These are phyloP conservation scores for Neonectria hederae DNA, from an alignment of 2,329 filamentous ascomycete genomes.

Conservation along the genomic window DNA sequence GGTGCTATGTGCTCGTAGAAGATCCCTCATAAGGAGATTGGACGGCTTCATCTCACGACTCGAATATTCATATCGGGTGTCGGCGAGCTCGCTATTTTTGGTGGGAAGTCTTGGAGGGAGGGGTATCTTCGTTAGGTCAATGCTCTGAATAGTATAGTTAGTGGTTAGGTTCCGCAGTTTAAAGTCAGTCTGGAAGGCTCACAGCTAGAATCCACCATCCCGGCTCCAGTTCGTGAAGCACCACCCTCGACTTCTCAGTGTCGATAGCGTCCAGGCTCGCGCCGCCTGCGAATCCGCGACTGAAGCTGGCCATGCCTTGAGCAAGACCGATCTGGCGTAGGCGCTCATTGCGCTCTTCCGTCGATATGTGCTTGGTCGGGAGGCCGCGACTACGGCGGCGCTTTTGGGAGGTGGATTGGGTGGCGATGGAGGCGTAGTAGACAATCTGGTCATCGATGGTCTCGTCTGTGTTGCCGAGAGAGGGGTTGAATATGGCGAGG, in stretches of 20 bases:
- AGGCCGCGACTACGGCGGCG: slow-evolving; percentile 54
- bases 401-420: slow-evolving; percentile 52
- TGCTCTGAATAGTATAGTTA: slow-evolving; percentile 47
- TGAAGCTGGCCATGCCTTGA: slow-evolving; percentile 96
- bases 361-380: slow-evolving; percentile 56
- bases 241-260: slow-evolving; percentile 86
- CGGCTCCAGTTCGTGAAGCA: slow-evolving; percentile 86
- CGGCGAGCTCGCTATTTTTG: slow-evolving; percentile 51
- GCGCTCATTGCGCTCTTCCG: slow-evolving; percentile 82
- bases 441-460: slow-evolving; percentile 83
- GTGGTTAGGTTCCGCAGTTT: not conserved
- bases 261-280: slow-evolving; percentile 85
- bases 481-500: slow-evolving; percentile 94
- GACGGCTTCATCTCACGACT: slow-evolving; percentile 89
- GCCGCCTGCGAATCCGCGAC: slow-evolving; percentile 83
- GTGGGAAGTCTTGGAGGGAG: slow-evolving; percentile 65
- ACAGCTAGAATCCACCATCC: slow-evolving; percentile 97
- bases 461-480: slow-evolving; percentile 69
- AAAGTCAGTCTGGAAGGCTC: slow-evolving; percentile 46
- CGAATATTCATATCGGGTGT: slow-evolving; percentile 77
- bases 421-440: slow-evolving; percentile 80
- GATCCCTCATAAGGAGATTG: slow-evolving; percentile 78
- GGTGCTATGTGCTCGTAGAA: slow-evolving; percentile 81
- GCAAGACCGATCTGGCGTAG: slow-evolving; percentile 93
- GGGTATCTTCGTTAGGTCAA: slow-evolving; percentile 79